A percentile compares a stretch with the other conserved stretches of the same genome.
These are phyloP conservation scores for Termitomyces sp. DNA, from an alignment of 768 basidiomycete species.

Conservation along the genomic window DNA sequence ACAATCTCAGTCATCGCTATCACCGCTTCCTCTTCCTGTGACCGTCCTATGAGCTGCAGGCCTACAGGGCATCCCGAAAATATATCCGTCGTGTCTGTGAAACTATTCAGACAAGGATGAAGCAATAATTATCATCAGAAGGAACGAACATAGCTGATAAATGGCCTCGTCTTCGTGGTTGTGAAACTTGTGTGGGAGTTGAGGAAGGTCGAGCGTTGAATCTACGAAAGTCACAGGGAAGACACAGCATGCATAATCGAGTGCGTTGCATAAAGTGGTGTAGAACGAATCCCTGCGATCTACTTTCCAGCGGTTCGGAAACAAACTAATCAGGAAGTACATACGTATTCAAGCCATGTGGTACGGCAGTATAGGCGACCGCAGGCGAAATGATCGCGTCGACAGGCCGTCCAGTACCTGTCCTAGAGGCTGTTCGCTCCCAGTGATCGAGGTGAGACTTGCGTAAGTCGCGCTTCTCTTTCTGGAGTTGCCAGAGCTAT, in stretches of 20 bases:
- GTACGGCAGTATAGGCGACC: conserved; percentile 54
- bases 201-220: conserved; percentile 42
- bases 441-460: conserved; percentile 59
- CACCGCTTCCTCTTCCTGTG: conserved; percentile 69
- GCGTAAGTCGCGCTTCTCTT: conserved; percentile 43
- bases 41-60: conserved; percentile 61
- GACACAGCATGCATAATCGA: conserved; percentile 54
- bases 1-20: conserved; percentile 64
- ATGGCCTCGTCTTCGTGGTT: conserved; percentile 46
- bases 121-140: background rate
- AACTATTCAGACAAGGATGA: background rate
- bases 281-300: conserved; percentile 47
- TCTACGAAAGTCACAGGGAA: conserved; percentile 67
- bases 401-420: conserved; percentile 63
- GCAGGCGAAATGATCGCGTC: conserved; percentile 69
- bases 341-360: conserved; percentile 55
- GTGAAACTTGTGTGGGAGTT: conserved; percentile 44
- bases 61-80: conserved; percentile 53
- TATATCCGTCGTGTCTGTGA: conserved; percentile 49
- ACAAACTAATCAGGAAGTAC: background rate
- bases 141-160: conserved; percentile 49
- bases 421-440: conserved; percentile 43
- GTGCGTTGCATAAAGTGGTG: conserved; percentile 58
- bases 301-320: background rate
- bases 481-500: conserved; percentile 62